phyloP scores from a whole-genome alignment of 768 basidiomycete species.

The Scleroderma bovista region DNA sequence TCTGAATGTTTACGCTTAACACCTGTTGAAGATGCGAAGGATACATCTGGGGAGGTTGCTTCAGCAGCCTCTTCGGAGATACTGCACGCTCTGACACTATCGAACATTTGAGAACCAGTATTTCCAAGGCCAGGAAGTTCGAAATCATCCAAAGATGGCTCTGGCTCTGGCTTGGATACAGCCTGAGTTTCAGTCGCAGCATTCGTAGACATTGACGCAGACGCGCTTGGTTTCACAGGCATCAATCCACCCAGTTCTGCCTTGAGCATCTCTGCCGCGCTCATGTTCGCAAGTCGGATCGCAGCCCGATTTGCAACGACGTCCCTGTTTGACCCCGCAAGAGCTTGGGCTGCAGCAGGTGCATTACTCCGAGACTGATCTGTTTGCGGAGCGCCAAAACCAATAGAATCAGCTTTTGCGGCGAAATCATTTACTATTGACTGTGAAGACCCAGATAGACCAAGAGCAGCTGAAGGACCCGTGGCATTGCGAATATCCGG shows the following conservation, averaged over 20 bases:
- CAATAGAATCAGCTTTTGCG: constrained; percentile 72
- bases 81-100: constrained; percentile 14
- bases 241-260: constrained; percentile 69
- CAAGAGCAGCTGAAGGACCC: constrained; percentile 27
- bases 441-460: constrained; percentile 28
- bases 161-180: constrained; percentile 17
- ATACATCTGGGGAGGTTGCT: constrained; percentile 15
- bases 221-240: constrained; percentile 35
- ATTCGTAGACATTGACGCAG: constrained; percentile 11
- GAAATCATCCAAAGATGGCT: constrained; percentile 27
- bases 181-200: constrained; percentile 33
- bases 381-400: constrained; percentile 61
- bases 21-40: constrained; percentile 16
- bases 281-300: constrained; percentile 94
- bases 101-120: constrained; percentile 14
- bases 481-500: constrained; percentile 24
- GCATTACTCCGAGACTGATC: constrained; percentile 51
- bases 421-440: constrained; percentile 66
- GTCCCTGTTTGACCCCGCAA: constrained; percentile 84
- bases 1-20: constrained; percentile 43
- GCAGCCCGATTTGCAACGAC: constrained; percentile 86
- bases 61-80: constrained; percentile 26
- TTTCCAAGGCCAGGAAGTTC: constrained; percentile 31
- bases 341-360: constrained; percentile 61
- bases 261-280: constrained; percentile 90